Percentiles rank a stretch among this genome's conserved stretches.
These are phyloP conservation scores for Saccharomyces hybrid DNA, from an alignment of 1,139 yeast species.

Conservation along the genomic window DNA sequence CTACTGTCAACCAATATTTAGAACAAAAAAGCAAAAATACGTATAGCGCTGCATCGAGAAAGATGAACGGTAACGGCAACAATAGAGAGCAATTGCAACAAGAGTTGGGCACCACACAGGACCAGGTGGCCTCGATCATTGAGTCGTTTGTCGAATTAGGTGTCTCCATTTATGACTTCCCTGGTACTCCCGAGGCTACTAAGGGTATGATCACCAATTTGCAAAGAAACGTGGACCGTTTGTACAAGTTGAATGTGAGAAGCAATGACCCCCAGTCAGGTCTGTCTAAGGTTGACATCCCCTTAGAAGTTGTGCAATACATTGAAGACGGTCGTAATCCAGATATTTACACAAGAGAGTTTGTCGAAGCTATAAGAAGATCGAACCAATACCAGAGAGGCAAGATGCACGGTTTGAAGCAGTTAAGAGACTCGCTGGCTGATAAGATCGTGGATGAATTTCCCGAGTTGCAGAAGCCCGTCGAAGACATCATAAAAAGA, in stretches of 20 bases:
- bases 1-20: not conserved
- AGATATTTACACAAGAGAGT: constrained; percentile 91
- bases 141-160: constrained; percentile 85
- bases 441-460: constrained; percentile 64
- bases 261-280: constrained; percentile 30
- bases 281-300: constrained; percentile 45
- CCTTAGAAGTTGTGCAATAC: constrained; percentile 71
- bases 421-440: constrained; percentile 57
- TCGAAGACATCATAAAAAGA: constrained; percentile 44
- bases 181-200: constrained; percentile 65
- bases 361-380: constrained; percentile 83
- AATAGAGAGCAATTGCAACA: constrained; percentile 16
- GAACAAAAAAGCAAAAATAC: constrained; percentile 2
- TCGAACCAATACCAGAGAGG: constrained; percentile 86
- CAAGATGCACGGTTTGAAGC: constrained; percentile 55
- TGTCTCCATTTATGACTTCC: constrained; percentile 85
- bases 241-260: constrained; percentile 28
- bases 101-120: constrained; percentile 46
- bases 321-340: constrained; percentile 96
- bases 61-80: not conserved
- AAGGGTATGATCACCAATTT: constrained; percentile 43
- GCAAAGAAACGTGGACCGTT: constrained; percentile 33
- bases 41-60: not conserved
- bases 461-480: constrained; percentile 57
- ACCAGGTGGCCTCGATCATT: constrained; percentile 60